These are phyloP conservation scores for Austroboletus niveus DNA, from an alignment of 1,284 basidiomycete genomes.

Conservation along the genomic window DNA sequence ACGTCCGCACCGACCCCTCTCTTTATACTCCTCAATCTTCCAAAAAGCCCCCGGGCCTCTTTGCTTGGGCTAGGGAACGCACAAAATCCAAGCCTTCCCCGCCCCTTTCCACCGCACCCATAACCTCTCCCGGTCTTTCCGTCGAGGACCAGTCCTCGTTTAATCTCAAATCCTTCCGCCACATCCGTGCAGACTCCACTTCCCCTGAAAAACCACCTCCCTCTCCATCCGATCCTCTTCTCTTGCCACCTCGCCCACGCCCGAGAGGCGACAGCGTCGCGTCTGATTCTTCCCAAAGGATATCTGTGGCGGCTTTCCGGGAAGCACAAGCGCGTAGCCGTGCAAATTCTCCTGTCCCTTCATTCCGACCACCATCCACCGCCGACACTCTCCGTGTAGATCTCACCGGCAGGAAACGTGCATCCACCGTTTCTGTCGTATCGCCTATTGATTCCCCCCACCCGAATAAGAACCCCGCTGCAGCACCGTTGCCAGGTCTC, in stretches of 20 bases:
- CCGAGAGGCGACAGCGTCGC: constrained; percentile 56
- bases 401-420: constrained; percentile 23
- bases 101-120: constrained; percentile 4
- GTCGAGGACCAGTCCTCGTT: constrained; percentile 40
- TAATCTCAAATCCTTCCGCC: constrained; percentile 70
- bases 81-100: constrained; percentile 39
- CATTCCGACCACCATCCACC: constrained; percentile 38
- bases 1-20: constrained; percentile 15
- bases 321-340: constrained; percentile 67
- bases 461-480: constrained; percentile 7
- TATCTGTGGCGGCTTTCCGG: constrained; percentile 74
- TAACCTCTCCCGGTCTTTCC: constrained; percentile 21
- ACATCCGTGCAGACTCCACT: constrained; percentile 43
- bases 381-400: constrained; percentile 33
- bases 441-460: constrained; percentile 13
- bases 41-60: constrained; percentile 35
- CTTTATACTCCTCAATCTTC: constrained; percentile 16
- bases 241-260: constrained; percentile 37
- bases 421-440: constrained; percentile 30
- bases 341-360: constrained; percentile 59
- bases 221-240: constrained; percentile 4
- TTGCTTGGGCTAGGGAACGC: constrained; percentile 43
- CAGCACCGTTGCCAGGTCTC: constrained; percentile 8
- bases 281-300: constrained; percentile 67
- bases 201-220: constrained; percentile 30